These are phyloP conservation scores for Knoxdaviesia capensis DNA, from an alignment of 2,329 filamentous ascomycete genomes.

Conservation along the genomic window DNA sequence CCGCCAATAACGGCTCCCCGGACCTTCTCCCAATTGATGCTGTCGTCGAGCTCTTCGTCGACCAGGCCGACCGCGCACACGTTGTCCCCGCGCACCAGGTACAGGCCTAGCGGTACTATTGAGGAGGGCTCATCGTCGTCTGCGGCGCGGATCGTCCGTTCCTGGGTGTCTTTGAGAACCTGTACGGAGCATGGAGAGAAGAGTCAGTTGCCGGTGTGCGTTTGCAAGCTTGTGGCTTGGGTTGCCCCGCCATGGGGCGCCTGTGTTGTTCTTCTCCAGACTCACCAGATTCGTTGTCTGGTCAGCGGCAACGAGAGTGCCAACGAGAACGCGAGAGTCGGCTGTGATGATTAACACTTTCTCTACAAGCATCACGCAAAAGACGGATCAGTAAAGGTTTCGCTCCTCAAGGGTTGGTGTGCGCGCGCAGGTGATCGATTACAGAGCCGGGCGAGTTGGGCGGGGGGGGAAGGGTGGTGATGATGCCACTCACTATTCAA, in stretches of 20 bases:
- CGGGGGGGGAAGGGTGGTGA: background rate
- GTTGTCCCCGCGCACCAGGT: constrained; percentile 85
- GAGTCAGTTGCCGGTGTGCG: background rate
- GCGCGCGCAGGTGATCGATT: background rate
- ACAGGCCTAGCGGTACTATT: constrained; percentile 68
- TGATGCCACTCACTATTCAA: constrained; percentile 17
- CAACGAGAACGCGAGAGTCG: constrained; percentile 72
- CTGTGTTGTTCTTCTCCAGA: background rate
- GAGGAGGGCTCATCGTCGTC: constrained; percentile 69
- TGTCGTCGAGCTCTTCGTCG: constrained; percentile 71
- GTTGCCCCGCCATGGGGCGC: background rate
- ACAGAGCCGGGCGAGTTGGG: background rate
- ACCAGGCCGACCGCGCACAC: constrained; percentile 79
- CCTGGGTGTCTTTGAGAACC: constrained; percentile 66
- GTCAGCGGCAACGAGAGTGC: constrained; percentile 70
- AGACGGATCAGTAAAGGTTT: background rate
- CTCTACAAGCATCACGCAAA: constrained; percentile 31
- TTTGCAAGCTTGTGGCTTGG: background rate
- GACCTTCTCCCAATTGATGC: constrained; percentile 86
- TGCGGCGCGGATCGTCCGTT: constrained; percentile 72
- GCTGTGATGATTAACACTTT: constrained; percentile 82
- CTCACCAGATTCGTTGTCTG: constrained; percentile 71
- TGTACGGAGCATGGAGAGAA: constrained; percentile 9
- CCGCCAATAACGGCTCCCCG: constrained; percentile 65
- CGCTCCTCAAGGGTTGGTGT: background rate